Conservation (phyloP, 2,329 filamentous ascomycete species). For the Colletotrichum viniferum region DNA sequence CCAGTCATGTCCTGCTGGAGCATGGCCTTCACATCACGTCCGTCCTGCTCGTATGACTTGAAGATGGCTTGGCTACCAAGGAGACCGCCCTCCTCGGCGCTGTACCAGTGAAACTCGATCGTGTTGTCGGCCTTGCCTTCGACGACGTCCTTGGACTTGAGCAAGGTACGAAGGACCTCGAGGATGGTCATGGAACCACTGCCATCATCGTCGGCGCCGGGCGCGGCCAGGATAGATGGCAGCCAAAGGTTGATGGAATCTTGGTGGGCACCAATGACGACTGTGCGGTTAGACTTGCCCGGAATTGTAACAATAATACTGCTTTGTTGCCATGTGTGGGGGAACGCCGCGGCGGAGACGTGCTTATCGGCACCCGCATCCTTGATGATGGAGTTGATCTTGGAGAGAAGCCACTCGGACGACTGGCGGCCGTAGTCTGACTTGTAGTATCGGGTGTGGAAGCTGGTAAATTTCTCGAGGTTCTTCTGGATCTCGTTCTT, state of each 20-base stretch:
- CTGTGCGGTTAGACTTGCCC: constrained; percentile 80
- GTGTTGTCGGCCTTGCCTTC: constrained; percentile 80
- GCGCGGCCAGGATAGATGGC: constrained; percentile 81
- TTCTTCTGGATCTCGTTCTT: constrained; percentile 79
- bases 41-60: constrained; percentile 73
- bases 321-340: constrained; percentile 86
- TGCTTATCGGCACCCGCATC: constrained; percentile 71
- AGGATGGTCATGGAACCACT: constrained; percentile 93
- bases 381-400: constrained; percentile 74
- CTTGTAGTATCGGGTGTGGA: constrained; percentile 84
- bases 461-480: constrained; percentile 77
- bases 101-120: constrained; percentile 97
- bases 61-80: constrained; percentile 92
- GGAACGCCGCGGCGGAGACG: constrained; percentile 75
- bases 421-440: constrained; percentile 81
- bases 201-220: constrained; percentile 95
- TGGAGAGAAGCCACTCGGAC: constrained; percentile 82
- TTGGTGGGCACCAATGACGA: constrained; percentile 90
- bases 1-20: constrained; percentile 99
- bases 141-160: constrained; percentile 73
- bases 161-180: constrained; percentile 83
- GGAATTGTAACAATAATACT: constrained; percentile 92
- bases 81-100: constrained; percentile 85
- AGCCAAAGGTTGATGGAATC: constrained; percentile 95
- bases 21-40: constrained; percentile 89